Evolutionary conservation across 768 basidiomycete genomes (phyloP).

Genomic region (Lentinula guzmanii): DNA sequence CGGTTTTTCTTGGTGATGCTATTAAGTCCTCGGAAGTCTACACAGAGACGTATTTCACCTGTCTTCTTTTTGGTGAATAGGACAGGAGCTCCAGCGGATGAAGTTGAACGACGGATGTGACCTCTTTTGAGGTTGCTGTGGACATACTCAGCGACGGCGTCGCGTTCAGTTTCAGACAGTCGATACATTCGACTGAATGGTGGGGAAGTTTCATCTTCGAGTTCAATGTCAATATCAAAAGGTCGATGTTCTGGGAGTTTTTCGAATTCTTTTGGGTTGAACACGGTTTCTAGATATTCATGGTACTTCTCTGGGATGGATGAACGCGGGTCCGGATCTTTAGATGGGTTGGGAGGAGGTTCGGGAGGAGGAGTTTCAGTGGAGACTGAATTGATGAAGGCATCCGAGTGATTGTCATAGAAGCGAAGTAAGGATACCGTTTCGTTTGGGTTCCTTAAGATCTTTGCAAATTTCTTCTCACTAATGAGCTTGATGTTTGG

Average conservation of each 20-base stretch:
- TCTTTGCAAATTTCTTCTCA: too few species aligned
- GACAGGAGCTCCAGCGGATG: conserved; percentile 15
- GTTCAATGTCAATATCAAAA: conserved; percentile 25
- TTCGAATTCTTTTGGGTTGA: conserved; percentile 1
- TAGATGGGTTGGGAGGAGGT: too few species aligned
- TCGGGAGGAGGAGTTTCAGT: too few species aligned
- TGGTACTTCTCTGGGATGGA: too few species aligned
- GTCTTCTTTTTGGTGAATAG: conserved; percentile 20
- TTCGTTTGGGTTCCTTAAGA: too few species aligned
- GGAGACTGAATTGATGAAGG: too few species aligned
- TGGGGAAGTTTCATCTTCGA: conserved; percentile 21
- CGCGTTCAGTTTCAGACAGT: conserved; percentile 21
- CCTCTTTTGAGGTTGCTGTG: conserved; percentile 22
- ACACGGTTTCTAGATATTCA: too few species aligned
- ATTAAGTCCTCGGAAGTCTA: conserved; percentile 14
- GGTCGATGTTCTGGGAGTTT: conserved; percentile 20
- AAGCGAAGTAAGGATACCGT: too few species aligned
- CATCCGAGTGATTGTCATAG: too few species aligned
- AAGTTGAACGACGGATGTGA: conserved; percentile 18
- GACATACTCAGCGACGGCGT: conserved; percentile 23
- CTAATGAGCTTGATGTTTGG: too few species aligned
- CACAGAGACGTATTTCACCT: conserved; percentile 17
- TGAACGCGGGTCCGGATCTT: too few species aligned
- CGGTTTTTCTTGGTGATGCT: conserved; percentile 22
- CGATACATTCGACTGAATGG: conserved; percentile 25